Base-by-base conservation (phyloP, 371 early-diverging fungal species). In the Haplosporangium sp. region DNA sequence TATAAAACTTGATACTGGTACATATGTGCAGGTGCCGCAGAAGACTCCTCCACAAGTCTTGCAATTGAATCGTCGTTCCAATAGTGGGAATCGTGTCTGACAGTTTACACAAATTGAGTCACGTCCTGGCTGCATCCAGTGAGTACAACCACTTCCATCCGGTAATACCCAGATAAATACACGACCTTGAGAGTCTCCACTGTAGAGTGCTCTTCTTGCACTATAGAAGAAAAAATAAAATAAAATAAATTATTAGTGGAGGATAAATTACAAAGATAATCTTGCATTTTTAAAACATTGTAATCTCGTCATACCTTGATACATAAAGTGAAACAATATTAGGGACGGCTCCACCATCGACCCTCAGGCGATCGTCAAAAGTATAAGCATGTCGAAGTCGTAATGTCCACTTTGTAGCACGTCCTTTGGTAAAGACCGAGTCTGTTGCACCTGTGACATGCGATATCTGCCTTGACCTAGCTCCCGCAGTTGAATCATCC, bases 91-190 rank as follows among this genome's bases (percentile, higher is more conserved):
- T 8, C 71, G 61, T 13, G 62, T 72, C 68, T 67, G 70, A 65
- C 94, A 94, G 4, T 74, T 83, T 81, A 89, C 86, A 67, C 94
- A 94, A 7, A 88, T 86, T 39, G 85, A 86, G 52, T 73, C 83
- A 13, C 84, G 78, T 20, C 92, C 93, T 59, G 89, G 88, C 56
- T 86, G 84, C 71, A 85, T 85, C 70, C 84, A 90, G 71, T 94
- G 94, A 8, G 87, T 81, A 7, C 91, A 90, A 37, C 90, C 90
- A 27, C 88, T 88, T 9, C 90, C 89, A 69, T 94, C 93, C 0
- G 94, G 93, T 13, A 93, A 66, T 1, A 89, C 88, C 86, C 89
- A 94, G 0, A 89, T 67, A 72, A 85, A 83, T 4, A 94, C 85
- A 20, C 88, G 84, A 0, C 94, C 94, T 0, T 76, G 67, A 13